Conservation (phyloP, 345 rosid species). For the Hirschfeldia incana region DNA sequence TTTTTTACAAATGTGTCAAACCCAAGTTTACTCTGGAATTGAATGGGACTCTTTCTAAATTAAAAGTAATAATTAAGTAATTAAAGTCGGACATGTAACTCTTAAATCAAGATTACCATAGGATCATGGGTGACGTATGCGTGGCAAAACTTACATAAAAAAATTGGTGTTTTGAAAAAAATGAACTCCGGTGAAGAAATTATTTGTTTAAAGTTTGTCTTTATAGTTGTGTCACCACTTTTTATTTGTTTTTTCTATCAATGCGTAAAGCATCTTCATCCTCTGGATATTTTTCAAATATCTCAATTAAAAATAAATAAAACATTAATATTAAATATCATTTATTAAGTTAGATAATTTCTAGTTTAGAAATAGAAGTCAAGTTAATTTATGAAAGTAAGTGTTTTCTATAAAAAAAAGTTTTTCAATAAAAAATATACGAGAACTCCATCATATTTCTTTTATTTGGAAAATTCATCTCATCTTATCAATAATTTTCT, state of each 20-base stretch:
- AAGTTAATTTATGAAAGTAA: no score
- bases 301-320: no score
- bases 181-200: background rate
- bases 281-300: no score
- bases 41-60: background rate
- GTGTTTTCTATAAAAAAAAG: no score
- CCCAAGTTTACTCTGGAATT: background rate
- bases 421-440: no score
- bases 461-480: no score
- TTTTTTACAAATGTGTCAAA: background rate
- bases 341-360: no score
- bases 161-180: conserved; percentile 13
- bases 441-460: no score
- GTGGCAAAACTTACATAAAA: background rate
- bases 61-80: background rate
- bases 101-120: background rate
- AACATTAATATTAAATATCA: no score
- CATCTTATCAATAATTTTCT: no score
- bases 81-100: background rate
- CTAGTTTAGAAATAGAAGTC: no score
- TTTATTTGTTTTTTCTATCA: background rate
- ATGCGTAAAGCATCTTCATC: no score
- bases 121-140: background rate
- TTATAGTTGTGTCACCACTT: background rate
- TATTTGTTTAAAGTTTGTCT: background rate